Evolutionary conservation across 2,329 filamentous ascomycete genomes (phyloP).

Genomic region (Karstenula rhodostoma): DNA sequence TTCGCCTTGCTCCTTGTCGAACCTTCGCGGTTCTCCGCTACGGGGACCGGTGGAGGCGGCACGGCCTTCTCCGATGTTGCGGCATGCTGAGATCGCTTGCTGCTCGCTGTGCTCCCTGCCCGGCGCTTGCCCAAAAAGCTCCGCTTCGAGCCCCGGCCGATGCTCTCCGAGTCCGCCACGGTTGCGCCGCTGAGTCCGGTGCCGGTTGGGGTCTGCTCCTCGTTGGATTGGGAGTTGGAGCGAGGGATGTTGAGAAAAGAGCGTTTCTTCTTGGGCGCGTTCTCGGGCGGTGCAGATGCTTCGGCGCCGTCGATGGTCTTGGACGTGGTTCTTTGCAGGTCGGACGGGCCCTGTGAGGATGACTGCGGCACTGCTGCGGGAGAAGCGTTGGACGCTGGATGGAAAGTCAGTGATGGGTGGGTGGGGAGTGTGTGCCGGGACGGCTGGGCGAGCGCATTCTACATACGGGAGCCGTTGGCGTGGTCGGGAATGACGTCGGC

Average conservation of each 20-base stretch:
- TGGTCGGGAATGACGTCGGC: conserved; percentile 35
- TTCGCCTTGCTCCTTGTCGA: conserved; percentile 51
- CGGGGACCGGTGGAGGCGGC: conserved; percentile 41
- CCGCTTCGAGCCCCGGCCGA: conserved; percentile 55
- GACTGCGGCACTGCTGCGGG: conserved; percentile 28
- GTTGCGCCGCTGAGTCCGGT: conserved; percentile 55
- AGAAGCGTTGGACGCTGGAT: conserved; percentile 23
- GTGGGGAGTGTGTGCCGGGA: conserved; percentile 2
- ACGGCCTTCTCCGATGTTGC: conserved; percentile 52
- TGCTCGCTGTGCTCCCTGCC: conserved; percentile 56
- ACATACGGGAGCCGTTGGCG: conserved; percentile 47
- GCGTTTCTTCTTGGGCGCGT: conserved; percentile 46
- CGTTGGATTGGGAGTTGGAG: conserved; percentile 39
- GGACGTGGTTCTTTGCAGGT: conserved; percentile 25
- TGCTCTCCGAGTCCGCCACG: conserved; percentile 56
- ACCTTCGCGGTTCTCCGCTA: conserved; percentile 40
- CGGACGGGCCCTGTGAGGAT: conserved; percentile 33
- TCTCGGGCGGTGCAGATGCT: conserved; percentile 23
- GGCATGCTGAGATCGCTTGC: conserved; percentile 53
- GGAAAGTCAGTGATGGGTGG: conserved; percentile 21
- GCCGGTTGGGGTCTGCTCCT: conserved; percentile 44
- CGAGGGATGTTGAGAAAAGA: conserved; percentile 48
- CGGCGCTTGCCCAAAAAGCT: conserved; percentile 56
- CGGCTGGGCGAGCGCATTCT: neutral
- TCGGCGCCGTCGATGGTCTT: conserved; percentile 25